Conservation (phyloP, 2,329 filamentous ascomycete species). For the Ophiocordyceps camponoti-floridani region DNA sequence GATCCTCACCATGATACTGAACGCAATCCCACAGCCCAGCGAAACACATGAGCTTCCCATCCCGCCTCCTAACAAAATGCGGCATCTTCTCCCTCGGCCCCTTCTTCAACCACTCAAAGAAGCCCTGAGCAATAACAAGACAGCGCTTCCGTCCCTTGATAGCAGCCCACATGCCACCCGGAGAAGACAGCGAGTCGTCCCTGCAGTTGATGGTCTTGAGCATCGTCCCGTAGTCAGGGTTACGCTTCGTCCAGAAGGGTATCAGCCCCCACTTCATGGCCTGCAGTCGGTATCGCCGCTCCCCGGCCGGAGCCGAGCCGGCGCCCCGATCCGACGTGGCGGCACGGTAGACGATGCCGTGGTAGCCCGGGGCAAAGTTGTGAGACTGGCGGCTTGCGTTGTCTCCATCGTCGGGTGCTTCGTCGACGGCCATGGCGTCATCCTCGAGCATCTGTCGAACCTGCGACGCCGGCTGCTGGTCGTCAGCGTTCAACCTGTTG, state of each 20-base stretch:
- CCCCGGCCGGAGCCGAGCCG: slow-evolving; percentile 14
- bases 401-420: slow-evolving; percentile 52
- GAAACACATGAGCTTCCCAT: slow-evolving; percentile 72
- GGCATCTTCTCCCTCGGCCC: slow-evolving; percentile 62
- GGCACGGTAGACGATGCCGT: slow-evolving; percentile 73
- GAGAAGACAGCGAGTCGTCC: slow-evolving; percentile 62
- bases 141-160: slow-evolving; percentile 88
- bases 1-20: slow-evolving; percentile 47
- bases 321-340: slow-evolving; percentile 46
- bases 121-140: slow-evolving; percentile 75
- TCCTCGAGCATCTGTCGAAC: slow-evolving; percentile 57
- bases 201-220: slow-evolving; percentile 92
- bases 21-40: slow-evolving; percentile 88
- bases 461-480: slow-evolving; percentile 52
- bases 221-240: slow-evolving; percentile 57
- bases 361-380: slow-evolving; percentile 81
- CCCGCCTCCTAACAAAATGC: slow-evolving; percentile 65
- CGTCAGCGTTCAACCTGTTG: background rate
- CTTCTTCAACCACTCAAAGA: slow-evolving; percentile 90
- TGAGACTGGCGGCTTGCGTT: slow-evolving; percentile 53
- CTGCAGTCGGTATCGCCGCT: slow-evolving; percentile 59
- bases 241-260: slow-evolving; percentile 81
- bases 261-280: slow-evolving; percentile 93
- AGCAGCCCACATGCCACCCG: slow-evolving; percentile 72
- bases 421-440: slow-evolving; percentile 53